A percentile compares a stretch with the other conserved stretches of the same genome.
These are phyloP conservation scores for Scorias spongiosa DNA, from an alignment of 2,329 filamentous ascomycete genomes.

Conservation along the genomic window DNA sequence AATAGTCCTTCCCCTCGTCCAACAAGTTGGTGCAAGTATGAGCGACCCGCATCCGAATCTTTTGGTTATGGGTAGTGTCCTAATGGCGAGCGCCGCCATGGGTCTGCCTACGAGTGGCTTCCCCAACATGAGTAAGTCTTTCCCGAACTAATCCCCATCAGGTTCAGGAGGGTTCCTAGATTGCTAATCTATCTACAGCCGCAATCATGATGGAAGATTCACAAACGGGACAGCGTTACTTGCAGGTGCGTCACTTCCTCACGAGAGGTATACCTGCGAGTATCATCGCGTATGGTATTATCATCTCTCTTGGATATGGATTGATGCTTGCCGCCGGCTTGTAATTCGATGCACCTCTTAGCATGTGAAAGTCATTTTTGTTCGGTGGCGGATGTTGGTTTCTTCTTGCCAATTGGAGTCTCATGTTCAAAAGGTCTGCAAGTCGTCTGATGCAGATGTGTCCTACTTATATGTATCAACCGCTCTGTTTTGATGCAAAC, in stretches of 20 bases:
- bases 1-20: constrained; percentile 83
- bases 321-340: constrained; percentile 67
- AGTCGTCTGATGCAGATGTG: no score
- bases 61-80: constrained; percentile 81
- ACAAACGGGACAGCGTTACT: constrained; percentile 75
- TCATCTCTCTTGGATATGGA: constrained; percentile 80
- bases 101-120: constrained; percentile 89
- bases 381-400: no score
- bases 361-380: no score
- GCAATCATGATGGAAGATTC: constrained; percentile 99
- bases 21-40: constrained; percentile 73
- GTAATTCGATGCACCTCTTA: constrained; percentile 19
- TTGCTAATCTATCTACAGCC: constrained; percentile 36
- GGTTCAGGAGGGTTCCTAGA: constrained; percentile 1
- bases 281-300: constrained; percentile 63
- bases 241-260: constrained; percentile 87
- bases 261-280: constrained; percentile 82
- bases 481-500: no score
- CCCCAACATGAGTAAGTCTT: constrained; percentile 91
- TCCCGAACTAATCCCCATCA: neutral
- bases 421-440: no score
- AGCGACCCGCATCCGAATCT: constrained; percentile 82
- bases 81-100: constrained; percentile 99
- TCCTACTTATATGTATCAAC: no score
- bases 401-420: no score